Percentiles rank a stretch among this genome's conserved stretches.
These are phyloP conservation scores for Bidens hawaiensis DNA, from an alignment of 140 eudicot genomes.

Conservation along the genomic window DNA sequence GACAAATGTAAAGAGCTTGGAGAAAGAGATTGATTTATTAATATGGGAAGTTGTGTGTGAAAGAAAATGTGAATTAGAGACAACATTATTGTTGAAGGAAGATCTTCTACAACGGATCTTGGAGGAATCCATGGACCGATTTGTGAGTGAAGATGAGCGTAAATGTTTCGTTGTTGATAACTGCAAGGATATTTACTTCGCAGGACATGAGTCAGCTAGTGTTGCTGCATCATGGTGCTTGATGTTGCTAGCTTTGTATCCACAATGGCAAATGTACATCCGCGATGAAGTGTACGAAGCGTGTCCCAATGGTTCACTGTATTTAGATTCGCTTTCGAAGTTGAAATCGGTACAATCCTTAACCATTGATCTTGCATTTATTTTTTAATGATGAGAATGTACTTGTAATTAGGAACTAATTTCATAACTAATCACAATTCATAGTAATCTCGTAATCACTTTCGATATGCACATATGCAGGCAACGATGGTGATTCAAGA, in stretches of 20 bases:
- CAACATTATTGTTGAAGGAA: slow-evolving; percentile 41
- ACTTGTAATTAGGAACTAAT: too few relatives aligned
- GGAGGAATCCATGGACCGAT: slow-evolving; percentile 64
- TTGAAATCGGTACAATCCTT: slow-evolving; percentile 59
- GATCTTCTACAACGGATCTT: slow-evolving; percentile 71
- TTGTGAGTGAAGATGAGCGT: slow-evolving; percentile 48
- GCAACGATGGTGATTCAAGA: slow-evolving; percentile 90
- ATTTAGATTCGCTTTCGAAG: slow-evolving; percentile 59
- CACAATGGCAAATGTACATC: slow-evolving; percentile 67
- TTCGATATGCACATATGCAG: slow-evolving; percentile 23
- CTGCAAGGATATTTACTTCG: slow-evolving; percentile 86
- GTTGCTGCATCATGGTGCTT: slow-evolving; percentile 86
- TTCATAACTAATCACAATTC: neutral
- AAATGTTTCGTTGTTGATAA: slow-evolving; percentile 71
- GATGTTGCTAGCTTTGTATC: slow-evolving; percentile 76
- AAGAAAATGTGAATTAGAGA: slow-evolving; percentile 39
- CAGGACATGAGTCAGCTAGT: slow-evolving; percentile 84
- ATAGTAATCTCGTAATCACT: neutral
- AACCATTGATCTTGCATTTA: neutral
- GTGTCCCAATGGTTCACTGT: slow-evolving; percentile 36
- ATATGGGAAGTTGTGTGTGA: slow-evolving; percentile 78
- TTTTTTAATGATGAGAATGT: too few relatives aligned
- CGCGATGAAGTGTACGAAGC: slow-evolving; percentile 55
- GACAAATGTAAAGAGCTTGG: slow-evolving; percentile 50
- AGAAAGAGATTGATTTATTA: slow-evolving; percentile 67